Percentiles rank a stretch among this genome's conserved stretches.
phyloP scores from a whole-genome alignment of 495 filamentous ascomycete genomes.

The Penicillium longicatenatum region DNA sequence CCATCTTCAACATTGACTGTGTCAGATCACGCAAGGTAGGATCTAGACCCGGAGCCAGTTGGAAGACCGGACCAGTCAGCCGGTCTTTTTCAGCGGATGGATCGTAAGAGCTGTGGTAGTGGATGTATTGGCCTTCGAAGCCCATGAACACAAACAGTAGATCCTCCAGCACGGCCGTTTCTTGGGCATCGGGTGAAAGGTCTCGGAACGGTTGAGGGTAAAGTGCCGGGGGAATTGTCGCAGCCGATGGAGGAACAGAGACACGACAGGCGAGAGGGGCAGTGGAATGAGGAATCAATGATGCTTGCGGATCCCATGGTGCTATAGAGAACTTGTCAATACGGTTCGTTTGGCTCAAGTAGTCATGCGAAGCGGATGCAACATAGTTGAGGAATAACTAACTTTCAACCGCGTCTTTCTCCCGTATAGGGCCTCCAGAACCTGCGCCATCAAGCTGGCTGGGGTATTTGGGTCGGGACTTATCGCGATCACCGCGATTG shows the following conservation, averaged over 20 bases:
- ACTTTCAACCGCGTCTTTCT: slow-evolving; percentile 43
- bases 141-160: slow-evolving; percentile 96
- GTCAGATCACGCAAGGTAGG: slow-evolving; percentile 89
- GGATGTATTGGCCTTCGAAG: slow-evolving; percentile 96
- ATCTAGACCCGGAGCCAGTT: slow-evolving; percentile 80
- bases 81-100: slow-evolving; percentile 83
- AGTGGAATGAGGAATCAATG: slow-evolving; percentile 78
- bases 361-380: not conserved
- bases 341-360: not conserved
- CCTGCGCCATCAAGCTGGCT: slow-evolving; percentile 42
- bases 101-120: slow-evolving; percentile 79
- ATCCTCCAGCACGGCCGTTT: slow-evolving; percentile 85
- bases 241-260: slow-evolving; percentile 79
- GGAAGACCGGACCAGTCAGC: slow-evolving; percentile 76
- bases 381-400: slow-evolving; percentile 15
- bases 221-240: slow-evolving; percentile 66
- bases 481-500: slow-evolving; percentile 47
- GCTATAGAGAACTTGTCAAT: slow-evolving; percentile 32
- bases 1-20: slow-evolving; percentile 89
- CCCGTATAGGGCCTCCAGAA: slow-evolving; percentile 38
- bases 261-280: slow-evolving; percentile 87
- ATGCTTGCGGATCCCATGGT: slow-evolving; percentile 82
- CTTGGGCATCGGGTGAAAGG: slow-evolving; percentile 77
- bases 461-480: slow-evolving; percentile 41
- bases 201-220: slow-evolving; percentile 72